Evolutionary conservation across 495 filamentous ascomycete species (phyloP).

Genomic region (Penicillium waksmanii): DNA sequence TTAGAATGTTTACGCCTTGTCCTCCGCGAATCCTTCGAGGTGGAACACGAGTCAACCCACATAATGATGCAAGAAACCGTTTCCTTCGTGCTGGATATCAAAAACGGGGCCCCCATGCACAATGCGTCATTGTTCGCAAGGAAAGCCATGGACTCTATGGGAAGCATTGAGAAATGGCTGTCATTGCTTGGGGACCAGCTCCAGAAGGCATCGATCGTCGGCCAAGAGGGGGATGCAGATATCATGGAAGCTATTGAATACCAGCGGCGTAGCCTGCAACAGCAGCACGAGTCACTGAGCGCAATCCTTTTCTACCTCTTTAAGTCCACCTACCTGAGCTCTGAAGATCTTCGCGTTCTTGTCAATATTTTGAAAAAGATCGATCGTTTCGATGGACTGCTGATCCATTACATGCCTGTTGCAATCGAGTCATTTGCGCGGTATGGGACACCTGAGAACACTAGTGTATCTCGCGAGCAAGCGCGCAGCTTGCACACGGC

Average conservation of each 20-base stretch:
- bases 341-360: constrained; percentile 74
- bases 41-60: constrained; percentile 53
- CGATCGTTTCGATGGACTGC: constrained; percentile 70
- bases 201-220: constrained; percentile 70
- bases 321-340: constrained; percentile 67
- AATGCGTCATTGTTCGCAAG: constrained; percentile 60
- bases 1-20: constrained; percentile 82
- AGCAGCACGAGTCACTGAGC: constrained; percentile 88
- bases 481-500: constrained; percentile 70
- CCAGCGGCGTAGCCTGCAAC: constrained; percentile 70
- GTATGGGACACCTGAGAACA: constrained; percentile 73
- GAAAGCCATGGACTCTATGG: constrained; percentile 74
- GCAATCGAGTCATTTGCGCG: constrained; percentile 71
- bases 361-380: constrained; percentile 64
- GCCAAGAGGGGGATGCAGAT: constrained; percentile 59
- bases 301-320: constrained; percentile 75
- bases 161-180: constrained; percentile 71
- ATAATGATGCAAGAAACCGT: constrained; percentile 45
- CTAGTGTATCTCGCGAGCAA: constrained; percentile 56
- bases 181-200: constrained; percentile 70
- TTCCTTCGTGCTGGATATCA: constrained; percentile 50
- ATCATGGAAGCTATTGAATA: constrained; percentile 71
- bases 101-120: constrained; percentile 39
- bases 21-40: constrained; percentile 64
- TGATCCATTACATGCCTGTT: constrained; percentile 80